Conservation (phyloP, 805 yeast species). For the Starmerella etchellsii region DNA sequence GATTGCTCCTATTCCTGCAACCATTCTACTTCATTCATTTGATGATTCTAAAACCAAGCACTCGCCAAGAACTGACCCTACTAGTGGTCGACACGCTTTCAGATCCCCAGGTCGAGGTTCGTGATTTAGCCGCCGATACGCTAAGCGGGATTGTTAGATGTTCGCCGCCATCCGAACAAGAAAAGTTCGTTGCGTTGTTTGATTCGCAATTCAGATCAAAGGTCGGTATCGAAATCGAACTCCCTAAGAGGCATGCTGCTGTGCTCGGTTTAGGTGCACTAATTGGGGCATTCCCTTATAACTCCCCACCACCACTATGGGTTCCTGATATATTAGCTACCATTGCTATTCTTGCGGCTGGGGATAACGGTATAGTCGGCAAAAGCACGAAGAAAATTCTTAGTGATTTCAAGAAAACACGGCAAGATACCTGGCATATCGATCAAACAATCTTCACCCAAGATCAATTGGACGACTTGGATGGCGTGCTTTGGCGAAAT, state of each 20-base stretch:
- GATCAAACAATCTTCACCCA: slow-evolving; percentile 63
- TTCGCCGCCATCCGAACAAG: slow-evolving; percentile 35
- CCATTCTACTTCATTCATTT: slow-evolving; percentile 58
- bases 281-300: slow-evolving; percentile 78
- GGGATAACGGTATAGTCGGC: slow-evolving; percentile 67
- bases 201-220: slow-evolving; percentile 34
- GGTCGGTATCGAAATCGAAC: slow-evolving; percentile 20
- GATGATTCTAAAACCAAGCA: slow-evolving; percentile 37
- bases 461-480: slow-evolving; percentile 77
- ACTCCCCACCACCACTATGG: slow-evolving; percentile 87
- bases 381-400: slow-evolving; percentile 69
- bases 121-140: slow-evolving; percentile 59
- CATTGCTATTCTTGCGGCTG: slow-evolving; percentile 57
- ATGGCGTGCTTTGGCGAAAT: slow-evolving; percentile 87
- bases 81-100: slow-evolving; percentile 42
- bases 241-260: slow-evolving; percentile 22
- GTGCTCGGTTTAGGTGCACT: slow-evolving; percentile 80
- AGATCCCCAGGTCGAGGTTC: slow-evolving; percentile 56
- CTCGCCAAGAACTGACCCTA: slow-evolving; percentile 39
- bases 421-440: slow-evolving; percentile 94
- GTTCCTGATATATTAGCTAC: slow-evolving; percentile 58
- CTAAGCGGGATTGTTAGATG: slow-evolving; percentile 71
- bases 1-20: slow-evolving; percentile 58
- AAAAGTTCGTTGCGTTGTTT: slow-evolving; percentile 26
- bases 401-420: slow-evolving; percentile 74